Base-by-base conservation (phyloP, 169 alveolate genomes). In the Plasmodium inui region DNA sequence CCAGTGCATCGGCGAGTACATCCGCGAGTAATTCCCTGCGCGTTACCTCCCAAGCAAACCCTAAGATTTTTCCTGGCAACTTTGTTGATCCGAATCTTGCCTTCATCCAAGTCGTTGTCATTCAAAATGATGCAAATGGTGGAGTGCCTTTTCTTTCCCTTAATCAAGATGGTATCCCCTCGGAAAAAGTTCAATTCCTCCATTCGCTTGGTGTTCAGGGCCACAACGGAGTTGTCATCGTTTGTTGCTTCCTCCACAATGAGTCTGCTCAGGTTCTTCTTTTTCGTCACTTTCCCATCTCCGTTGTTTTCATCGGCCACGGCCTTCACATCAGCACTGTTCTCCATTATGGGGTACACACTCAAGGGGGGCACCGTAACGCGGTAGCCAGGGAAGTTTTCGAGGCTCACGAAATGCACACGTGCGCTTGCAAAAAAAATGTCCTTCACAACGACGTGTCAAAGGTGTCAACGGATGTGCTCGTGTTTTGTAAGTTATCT, bases 211-310 rank as follows among this genome's bases (percentile, higher is more conserved):
- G 99, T 99, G 73, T 99, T 97, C 93, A 99, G 95, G 67, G 99
- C 98, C 73, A 99, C 99, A 39, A 99, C 99, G n/a, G 99, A 98
- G 97, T 99, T 99, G 96, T 99, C 99, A 93, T 99, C 99, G 95
- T 98, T 98, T 83, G 97, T 96, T n/a, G 99, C 99, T 88, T 99
- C 99, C 94, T 99, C 99, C 17, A 98, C 99, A 55, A 98, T 95
- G 41, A 99, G 97, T 93, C 99, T 81, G 73, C 95, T 94, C 14
- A 95, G 92, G 80, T 96, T 93, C 67, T 93, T 95, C 30, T 84
- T 82, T 67, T 72, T 92, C 61, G 92, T 22, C 34, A 89, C 78
- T 34, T 81, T 81, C n/a, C 70, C 50, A 26, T 89, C 83, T 19
- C 55, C 76, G 46, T 57, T 46, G 30, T 73, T 89, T 14, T 89